A percentile compares a stretch with the other conserved stretches of the same genome.
These are phyloP conservation scores for Saraca asoca DNA, from an alignment of 331 rosid genomes.

Conservation along the genomic window DNA sequence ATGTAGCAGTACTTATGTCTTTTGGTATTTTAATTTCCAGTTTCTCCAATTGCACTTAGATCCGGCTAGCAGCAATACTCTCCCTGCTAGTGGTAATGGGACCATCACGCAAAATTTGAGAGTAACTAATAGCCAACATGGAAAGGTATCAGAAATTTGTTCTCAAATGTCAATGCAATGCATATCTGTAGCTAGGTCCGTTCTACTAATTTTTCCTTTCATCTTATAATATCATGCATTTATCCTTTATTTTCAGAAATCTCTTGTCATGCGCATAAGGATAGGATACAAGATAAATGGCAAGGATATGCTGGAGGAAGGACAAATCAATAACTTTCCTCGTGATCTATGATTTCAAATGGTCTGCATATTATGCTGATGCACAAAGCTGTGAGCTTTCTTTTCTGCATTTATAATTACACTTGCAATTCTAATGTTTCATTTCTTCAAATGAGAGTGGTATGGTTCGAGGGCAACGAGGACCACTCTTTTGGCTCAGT, in stretches of 20 bases:
- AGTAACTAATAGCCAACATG: constrained; percentile 89
- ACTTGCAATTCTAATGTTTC: constrained; percentile 41
- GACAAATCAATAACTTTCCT: constrained; percentile 84
- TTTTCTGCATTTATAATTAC: constrained; percentile 13
- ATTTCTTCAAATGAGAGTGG: constrained; percentile 42
- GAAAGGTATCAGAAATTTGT: constrained; percentile 43
- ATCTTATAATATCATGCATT: not conserved
- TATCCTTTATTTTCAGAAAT: constrained; percentile 64
- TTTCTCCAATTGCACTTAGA: constrained; percentile 95
- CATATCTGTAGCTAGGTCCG: not conserved
- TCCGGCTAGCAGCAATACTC: constrained; percentile 81
- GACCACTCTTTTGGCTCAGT: constrained; percentile 42
- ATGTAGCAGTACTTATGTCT: constrained; percentile 41
- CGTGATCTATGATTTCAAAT: constrained; percentile 63
- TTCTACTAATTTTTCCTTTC: not conserved
- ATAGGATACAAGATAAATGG: constrained; percentile 86
- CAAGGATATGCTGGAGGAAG: constrained; percentile 89
- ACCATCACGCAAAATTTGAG: constrained; percentile 73
- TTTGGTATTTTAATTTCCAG: constrained; percentile 55
- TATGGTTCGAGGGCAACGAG: constrained; percentile 44
- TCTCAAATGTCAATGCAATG: not conserved
- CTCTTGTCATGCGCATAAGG: constrained; percentile 89
- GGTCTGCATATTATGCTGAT: constrained; percentile 38
- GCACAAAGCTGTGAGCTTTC: constrained; percentile 35
- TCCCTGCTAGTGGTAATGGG: constrained; percentile 69